Evolutionary conservation across 805 yeast species (phyloP).

Genomic region (Nakazawaea pomicola): DNA sequence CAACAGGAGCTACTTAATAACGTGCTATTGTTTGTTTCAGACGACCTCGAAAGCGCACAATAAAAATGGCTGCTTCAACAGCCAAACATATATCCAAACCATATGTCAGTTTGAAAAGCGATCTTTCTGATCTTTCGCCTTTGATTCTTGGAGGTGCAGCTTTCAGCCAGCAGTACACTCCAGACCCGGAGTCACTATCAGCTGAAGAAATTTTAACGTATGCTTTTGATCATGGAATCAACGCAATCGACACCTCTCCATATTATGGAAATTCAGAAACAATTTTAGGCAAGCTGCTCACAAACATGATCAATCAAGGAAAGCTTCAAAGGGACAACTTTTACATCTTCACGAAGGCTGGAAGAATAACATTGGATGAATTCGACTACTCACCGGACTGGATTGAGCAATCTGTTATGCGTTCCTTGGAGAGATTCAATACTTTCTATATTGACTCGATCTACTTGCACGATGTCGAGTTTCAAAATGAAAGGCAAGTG

Average conservation of each 20-base stretch:
- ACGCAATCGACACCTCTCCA: conserved; percentile 87
- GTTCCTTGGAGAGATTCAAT: conserved; percentile 63
- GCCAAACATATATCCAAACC: conserved; percentile 5
- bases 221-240: conserved; percentile 66
- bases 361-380: conserved; percentile 60
- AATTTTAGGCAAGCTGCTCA: conserved; percentile 66
- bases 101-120: conserved; percentile 13
- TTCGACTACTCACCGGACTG: conserved; percentile 68
- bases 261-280: conserved; percentile 87
- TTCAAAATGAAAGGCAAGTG: conserved; percentile 51
- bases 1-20: too few species aligned
- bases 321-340: conserved; percentile 56
- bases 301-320: conserved; percentile 24
- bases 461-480: conserved; percentile 86
- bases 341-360: conserved; percentile 81
- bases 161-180: conserved; percentile 74
- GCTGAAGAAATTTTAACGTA: conserved; percentile 47
- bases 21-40: too few species aligned
- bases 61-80: too few species aligned
- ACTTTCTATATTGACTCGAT: conserved; percentile 75
- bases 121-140: conserved; percentile 39
- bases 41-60: too few species aligned
- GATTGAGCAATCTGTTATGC: conserved; percentile 55
- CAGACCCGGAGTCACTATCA: conserved; percentile 58
- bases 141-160: conserved; percentile 86